Conservation (phyloP, 345 rosid genomes). For the Physaria fendleri region DNA sequence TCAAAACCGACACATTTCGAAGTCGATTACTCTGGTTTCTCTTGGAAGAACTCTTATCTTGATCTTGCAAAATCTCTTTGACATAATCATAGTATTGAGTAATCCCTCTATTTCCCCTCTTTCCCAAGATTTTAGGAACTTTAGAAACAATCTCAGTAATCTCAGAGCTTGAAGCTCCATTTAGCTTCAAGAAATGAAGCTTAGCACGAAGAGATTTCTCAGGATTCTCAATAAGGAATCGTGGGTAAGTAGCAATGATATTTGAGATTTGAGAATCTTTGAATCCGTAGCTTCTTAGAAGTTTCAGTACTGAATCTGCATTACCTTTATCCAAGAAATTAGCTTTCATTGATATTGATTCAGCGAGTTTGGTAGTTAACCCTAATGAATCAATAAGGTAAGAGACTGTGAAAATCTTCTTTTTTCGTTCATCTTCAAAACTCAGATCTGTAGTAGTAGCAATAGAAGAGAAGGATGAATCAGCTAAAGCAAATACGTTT, state of each 20-base stretch:
- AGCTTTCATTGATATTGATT: constrained; percentile 23
- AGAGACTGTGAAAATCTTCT: constrained; percentile 23
- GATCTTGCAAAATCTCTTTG: neutral
- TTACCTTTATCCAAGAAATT: constrained; percentile 1
- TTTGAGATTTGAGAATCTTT: constrained; percentile 22
- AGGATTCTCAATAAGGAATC: constrained; percentile 13
- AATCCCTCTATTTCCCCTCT: neutral
- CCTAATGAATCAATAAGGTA: constrained; percentile 31
- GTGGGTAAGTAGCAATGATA: constrained; percentile 17
- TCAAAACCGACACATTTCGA: constrained; percentile 19
- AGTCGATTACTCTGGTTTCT: constrained; percentile 2
- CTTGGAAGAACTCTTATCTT: neutral
- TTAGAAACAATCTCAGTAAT: constrained; percentile 13
- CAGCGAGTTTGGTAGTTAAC: constrained; percentile 25
- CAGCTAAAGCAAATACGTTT: neutral
- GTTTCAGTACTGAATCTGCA: constrained; percentile 22
- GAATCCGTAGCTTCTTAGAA: constrained; percentile 32
- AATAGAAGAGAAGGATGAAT: neutral
- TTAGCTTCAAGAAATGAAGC: constrained; percentile 27
- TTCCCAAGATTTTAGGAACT: constrained; percentile 16
- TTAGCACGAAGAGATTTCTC: constrained; percentile 32
- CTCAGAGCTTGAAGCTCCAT: constrained; percentile 27
- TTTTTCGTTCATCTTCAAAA: constrained; percentile 3
- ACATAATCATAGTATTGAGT: constrained; percentile 11
- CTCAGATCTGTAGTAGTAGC: neutral